phyloP scores from a whole-genome alignment of 257 asterid species.

The Thymus mandschuricus region DNA sequence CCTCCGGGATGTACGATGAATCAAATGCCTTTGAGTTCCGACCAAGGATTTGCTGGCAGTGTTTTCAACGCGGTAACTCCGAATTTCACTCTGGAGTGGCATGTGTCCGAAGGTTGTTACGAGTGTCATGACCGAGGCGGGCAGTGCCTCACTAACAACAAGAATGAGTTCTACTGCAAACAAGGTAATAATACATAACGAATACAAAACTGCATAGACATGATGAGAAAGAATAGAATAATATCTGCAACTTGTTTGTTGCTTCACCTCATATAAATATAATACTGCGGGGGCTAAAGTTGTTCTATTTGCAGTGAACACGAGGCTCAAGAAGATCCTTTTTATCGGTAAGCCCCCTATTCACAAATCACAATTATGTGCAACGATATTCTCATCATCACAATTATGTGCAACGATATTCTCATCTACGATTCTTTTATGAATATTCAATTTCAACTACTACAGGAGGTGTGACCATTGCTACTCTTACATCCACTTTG shows the following conservation, averaged over 20 bases:
- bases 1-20: constrained; percentile 5
- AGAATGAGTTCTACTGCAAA: constrained; percentile 26
- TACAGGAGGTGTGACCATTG: constrained; percentile 6
- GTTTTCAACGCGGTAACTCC: constrained; percentile 24
- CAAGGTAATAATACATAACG: neutral
- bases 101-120: constrained; percentile 36
- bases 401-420: no score
- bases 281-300: neutral
- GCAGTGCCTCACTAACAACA: constrained; percentile 25
- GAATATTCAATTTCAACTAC: no score
- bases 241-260: neutral
- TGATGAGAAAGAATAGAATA: no score
- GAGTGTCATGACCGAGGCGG: constrained; percentile 42
- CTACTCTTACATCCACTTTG: constrained; percentile 14
- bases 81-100: constrained; percentile 37
- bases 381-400: no score
- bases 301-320: constrained; percentile 20
- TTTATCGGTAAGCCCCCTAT: neutral
- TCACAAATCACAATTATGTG: neutral
- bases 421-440: no score
- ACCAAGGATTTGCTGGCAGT: neutral
- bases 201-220: no score
- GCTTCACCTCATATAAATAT: no score
- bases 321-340: neutral
- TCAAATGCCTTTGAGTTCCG: constrained; percentile 32